Base-by-base conservation (phyloP, 495 filamentous ascomycete genomes). In the Trichoderma virens region DNA sequence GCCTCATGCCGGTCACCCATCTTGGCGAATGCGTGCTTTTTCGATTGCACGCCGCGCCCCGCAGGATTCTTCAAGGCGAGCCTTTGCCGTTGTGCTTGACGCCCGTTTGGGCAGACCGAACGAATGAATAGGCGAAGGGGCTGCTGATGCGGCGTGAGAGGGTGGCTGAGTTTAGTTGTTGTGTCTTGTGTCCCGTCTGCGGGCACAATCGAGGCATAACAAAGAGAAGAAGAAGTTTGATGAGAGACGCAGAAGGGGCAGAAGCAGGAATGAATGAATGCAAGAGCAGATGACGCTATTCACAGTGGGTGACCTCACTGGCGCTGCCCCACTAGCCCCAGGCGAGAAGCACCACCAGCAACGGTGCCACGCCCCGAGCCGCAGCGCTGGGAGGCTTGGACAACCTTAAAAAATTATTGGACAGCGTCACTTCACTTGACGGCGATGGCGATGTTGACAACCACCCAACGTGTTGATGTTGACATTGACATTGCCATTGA, bases 1-100 rank as follows among this genome's bases (percentile, higher is more conserved):
- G 75, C 73, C 72, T 93, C 90, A 45, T 62, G 59, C 20, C 63
- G 67, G 47, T 72, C 67, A 39, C 59, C 59, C 59, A 61, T 56
- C 51, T 56, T 56, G 51, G 51, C 51, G 25, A 16, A 27, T 14
- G 51, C 23, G 23, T 56, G 51, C 51, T 27, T 28, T 54, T 56
- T 27, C 43, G 43, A 30, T 56, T 13, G 51, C 51, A 56, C 23
- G 51, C 25, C 23, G 27, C 51, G 51, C 51, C 51, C 51, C 51
- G 51, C 51, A 47, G 18, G n/a, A 47, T 47, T 23, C 51, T 56
- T 47, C 39, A 7, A 47, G 43, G 43, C 43, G 43, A 47, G n/a
- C 43, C 43, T 47, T 18, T n/a, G n/a, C n/a, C n/a, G n/a, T n/a
- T n/a, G n/a, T n/a, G 18, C 43, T 47, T 18, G 43, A 47, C 3